Base-by-base conservation (phyloP, 23 red algal species). In the Agarophyton chilense region DNA sequence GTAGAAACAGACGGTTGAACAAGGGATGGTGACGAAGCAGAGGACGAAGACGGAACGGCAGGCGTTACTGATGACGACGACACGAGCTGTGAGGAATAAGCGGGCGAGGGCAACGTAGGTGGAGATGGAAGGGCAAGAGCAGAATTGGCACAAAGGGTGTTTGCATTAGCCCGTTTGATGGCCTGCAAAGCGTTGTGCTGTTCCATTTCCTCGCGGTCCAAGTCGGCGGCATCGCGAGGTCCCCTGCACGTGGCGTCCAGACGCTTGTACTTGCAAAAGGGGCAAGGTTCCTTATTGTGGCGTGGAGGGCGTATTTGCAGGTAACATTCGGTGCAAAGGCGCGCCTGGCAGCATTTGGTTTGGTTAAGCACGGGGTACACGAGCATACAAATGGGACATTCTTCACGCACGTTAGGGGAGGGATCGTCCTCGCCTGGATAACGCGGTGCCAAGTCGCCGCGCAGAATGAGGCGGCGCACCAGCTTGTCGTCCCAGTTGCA, bases 321-420 rank as follows among this genome's bases (percentile, higher is more conserved):
- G 76, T 88, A 94, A 55, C 92, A 94, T 36, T 94, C 92, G 72
- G 92, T 89, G 82, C 92, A 88, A 14, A 94, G 64, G 40, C 92
- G 81, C 16, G 74, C 71, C 3, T 33, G 53, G 43, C 82, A 94
- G 33, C 92, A 94, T 8, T 47, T 39, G 19, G 72, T 85, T 18
- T 78, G 54, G 83, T 94, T 94, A 52, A 94, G 78, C 28, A 79
- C 83, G n/a, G 92, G 92, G 73, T 94, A 94, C 11, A 83, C 63
- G 26, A 94, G 71, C 75, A 94, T 88, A 49, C 82, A 94, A 46
- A 94, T 94, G 29, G 92, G 92, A 45, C 92, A 88, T 73, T 94
- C 92, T 36, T 94, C 92, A 22, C 73, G 71, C 5, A 60, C 53
- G n/a, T 43, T 53, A 13, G 43, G n/a, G 52, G 68, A 62, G 26